Evolutionary conservation across 2,329 filamentous ascomycete species (phyloP), one percentile per base, ranked within the genome.

Genomic region (Fusarium nematophilum): DNA sequence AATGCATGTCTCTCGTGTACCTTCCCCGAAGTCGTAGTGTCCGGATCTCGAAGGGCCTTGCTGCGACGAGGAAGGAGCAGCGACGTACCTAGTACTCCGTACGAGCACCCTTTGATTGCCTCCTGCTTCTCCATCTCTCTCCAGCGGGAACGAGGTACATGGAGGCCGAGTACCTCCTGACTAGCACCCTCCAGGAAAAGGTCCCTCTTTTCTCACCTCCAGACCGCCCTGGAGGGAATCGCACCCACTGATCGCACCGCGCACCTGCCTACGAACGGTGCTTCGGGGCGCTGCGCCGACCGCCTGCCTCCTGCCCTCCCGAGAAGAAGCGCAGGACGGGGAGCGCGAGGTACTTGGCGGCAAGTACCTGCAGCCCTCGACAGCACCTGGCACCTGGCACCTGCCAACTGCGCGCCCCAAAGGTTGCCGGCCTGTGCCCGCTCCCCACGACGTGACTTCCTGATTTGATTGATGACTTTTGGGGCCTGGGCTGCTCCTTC

Each of bases 381-480:
- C 18, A 53, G 46, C 52, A 18, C 26, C 46, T 38, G 30, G 36
- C 37, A 57, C 47, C 61, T 58, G 45, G 59, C 57, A 59, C 59
- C 65, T 68, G 62, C 59, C 65, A 67, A 56, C 65, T 67, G 40
- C 49, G 43, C 48, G 45, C 59, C 53, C 55, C 49, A 49, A 59
- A 55, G 33, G 51, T 47, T 63, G 53, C 45, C 59, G 36, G 52
- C 66, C 54, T 64, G 66, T 67, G 57, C 57, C 62, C 62, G 52
- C 43, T 63, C 64, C 62, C 62, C 53, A 65, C 64, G 52, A 67
- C 62, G 62, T 64, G 65, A 67, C 62, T 68, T 66, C 57, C 62
- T 67, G 62, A 69, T 67, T 65, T 67, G 64, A 64, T 64, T 62
- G 53, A 65, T 65, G 55, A 55, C 48, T 55, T 54, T 51, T 40